Conservation (phyloP, 129 eudicot species). For the Pseudognaphalium luteoalbum region DNA sequence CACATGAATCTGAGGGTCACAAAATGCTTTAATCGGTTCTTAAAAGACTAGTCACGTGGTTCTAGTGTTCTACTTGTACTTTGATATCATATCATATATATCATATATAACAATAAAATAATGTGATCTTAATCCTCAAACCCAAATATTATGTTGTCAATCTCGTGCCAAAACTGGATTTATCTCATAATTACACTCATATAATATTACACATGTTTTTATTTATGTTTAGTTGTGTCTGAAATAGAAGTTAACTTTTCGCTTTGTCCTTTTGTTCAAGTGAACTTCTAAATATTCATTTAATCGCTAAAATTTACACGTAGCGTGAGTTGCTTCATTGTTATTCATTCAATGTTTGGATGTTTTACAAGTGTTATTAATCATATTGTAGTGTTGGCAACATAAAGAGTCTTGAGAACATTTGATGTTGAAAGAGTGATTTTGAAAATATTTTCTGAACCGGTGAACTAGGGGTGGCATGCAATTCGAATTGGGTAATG, state of each 20-base stretch:
- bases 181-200: slow-evolving; percentile 15
- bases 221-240: background rate
- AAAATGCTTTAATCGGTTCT: slow-evolving; percentile 40
- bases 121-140: slow-evolving; percentile 21
- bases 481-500: no score
- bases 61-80: slow-evolving; percentile 23
- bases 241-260: background rate
- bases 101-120: background rate
- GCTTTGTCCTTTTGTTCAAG: no score
- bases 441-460: background rate
- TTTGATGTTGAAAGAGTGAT: background rate
- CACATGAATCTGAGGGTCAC: slow-evolving; percentile 30
- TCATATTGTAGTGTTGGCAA: no score
- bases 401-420: background rate
- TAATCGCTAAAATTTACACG: no score
- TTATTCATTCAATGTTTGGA: no score
- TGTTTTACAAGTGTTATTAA: no score
- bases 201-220: background rate
- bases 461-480: no score
- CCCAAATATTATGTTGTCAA: slow-evolving; percentile 17
- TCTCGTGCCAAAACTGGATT: slow-evolving; percentile 39
- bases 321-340: no score
- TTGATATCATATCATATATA: background rate
- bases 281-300: no score
- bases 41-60: slow-evolving; percentile 40